Base-by-base conservation (phyloP, 163 green algal genomes). In the Chloromonas sp. region DNA sequence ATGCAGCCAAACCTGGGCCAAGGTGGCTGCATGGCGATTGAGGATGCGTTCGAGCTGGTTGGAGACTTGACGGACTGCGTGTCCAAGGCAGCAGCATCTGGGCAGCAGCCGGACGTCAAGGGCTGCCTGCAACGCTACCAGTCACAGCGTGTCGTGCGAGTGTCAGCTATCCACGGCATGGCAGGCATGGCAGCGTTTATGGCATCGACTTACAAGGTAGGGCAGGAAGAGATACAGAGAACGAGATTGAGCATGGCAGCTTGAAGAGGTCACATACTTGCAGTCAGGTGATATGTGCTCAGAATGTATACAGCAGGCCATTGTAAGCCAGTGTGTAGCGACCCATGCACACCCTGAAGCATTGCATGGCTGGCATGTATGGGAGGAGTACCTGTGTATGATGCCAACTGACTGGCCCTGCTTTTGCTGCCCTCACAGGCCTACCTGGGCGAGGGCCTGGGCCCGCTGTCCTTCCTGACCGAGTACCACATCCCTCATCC, bases 1-100 rank as follows among this genome's bases (percentile, higher is more conserved):
- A 98, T 99, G 96, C 97, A 99, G 94, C 97, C 97, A 84, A 99
- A 99, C 91, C 91, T 99, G 87, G 97, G 97, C 2, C 95, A 98
- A 89, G 94, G 92, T 82, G 95, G 95, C 5, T 98, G 95, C 92
- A 98, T 98, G 97, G 97, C 97, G 36, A 99, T 99, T 82, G 97
- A 99, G 91, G 95, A 98, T 82, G 92, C 93, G 1, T 98, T 96
- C 88, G 92, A 97, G 87, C 91, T 99, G 61, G 93, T 92, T 0
- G 83, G 91, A 2, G 91, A 96, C 84, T 87, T 99, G 1, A 89
- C 61, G 14, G 76, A 85, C 14, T 83, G 86, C 3, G 61, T 89
- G 71, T 59, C 3, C 14, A 74, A 86, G 76, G 87, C 59, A 79
- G 79, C 58, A 1, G 14, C 1, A 59, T 8, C 70, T 14, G 61